A percentile compares a stretch with the other conserved stretches of the same genome.
Evolutionary conservation across 2,329 filamentous ascomycete species (phyloP).

Genomic region (Penicillium psychrosexuale): DNA sequence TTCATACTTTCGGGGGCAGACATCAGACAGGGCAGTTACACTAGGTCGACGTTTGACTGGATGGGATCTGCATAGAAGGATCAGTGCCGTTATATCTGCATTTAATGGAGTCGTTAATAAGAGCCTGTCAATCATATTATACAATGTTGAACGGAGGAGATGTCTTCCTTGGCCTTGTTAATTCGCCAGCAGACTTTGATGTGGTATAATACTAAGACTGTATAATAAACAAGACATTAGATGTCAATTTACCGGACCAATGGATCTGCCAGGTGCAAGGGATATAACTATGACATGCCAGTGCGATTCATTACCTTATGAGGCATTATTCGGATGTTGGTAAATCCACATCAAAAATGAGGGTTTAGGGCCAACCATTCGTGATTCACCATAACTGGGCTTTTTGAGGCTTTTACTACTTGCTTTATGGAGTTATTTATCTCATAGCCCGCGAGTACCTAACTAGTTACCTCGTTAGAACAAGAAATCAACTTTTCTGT

Average conservation of each 20-base stretch:
- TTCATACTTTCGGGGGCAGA: not conserved
- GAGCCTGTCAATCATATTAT: not conserved
- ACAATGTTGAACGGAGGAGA: not conserved
- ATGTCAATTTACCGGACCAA: not conserved
- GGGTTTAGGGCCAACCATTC: conserved; percentile 2
- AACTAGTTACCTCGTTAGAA: not conserved
- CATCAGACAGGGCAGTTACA: not conserved
- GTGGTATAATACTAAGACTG: not conserved
- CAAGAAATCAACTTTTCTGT: not conserved
- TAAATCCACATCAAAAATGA: not conserved
- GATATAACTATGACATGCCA: not conserved
- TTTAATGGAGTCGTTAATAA: not conserved
- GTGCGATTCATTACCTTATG: not conserved
- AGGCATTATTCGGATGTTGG: not conserved
- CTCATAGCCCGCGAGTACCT: not conserved
- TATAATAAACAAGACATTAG: not conserved
- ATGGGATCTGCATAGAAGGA: not conserved
- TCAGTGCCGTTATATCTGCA: not conserved
- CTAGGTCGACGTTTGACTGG: not conserved
- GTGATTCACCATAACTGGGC: conserved; percentile 1
- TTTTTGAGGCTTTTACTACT: conserved; percentile 13
- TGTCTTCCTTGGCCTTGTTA: not conserved
- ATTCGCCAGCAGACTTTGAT: not conserved
- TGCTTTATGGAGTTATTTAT: not conserved
- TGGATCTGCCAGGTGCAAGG: not conserved